phyloP scores from a whole-genome alignment of 2,329 filamentous ascomycete genomes.

The Cladosporium sphaerospermum region DNA sequence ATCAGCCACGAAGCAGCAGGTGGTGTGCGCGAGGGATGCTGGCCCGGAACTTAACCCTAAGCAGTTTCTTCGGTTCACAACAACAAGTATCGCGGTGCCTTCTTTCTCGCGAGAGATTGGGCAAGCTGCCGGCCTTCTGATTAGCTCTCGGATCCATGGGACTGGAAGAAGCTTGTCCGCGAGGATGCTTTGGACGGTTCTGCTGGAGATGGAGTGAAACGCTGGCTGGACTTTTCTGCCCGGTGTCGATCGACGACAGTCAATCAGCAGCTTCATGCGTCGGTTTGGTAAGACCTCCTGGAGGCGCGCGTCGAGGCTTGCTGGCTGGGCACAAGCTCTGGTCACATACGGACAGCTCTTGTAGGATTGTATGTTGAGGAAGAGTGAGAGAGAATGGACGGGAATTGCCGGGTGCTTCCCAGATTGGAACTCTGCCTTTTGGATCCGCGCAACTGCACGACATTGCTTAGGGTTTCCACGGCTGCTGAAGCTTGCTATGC shows the following conservation, averaged over 20 bases:
- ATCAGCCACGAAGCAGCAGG: conserved; percentile 5
- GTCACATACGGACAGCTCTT: conserved; percentile 53
- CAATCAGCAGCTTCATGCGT: conserved; percentile 65
- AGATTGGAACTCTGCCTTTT: conserved; percentile 43
- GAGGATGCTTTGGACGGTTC: conserved; percentile 14
- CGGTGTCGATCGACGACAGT: conserved; percentile 32
- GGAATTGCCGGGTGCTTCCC: conserved; percentile 45
- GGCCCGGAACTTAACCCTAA: conserved; percentile 98
- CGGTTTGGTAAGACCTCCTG: conserved; percentile 67
- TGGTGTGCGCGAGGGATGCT: conserved; percentile 47
- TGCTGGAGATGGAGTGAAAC: conserved; percentile 24
- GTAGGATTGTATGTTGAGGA: conserved; percentile 33
- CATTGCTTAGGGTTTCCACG: conserved; percentile 13
- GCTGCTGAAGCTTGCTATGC: conserved; percentile 28
- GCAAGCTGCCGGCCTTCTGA: conserved; percentile 56
- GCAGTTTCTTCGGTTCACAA: conserved; percentile 57
- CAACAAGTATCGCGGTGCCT: conserved; percentile 35
- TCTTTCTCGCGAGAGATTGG: conserved; percentile 26
- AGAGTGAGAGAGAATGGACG: conserved; percentile 45
- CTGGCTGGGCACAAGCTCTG: conserved; percentile 67
- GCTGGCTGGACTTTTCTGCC: conserved; percentile 20
- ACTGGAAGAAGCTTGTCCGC: conserved; percentile 2
- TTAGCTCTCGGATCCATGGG: conserved; percentile 15
- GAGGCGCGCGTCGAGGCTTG: conserved; percentile 69
- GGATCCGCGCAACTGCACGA: conserved; percentile 35